Conservation (phyloP, 176 grass and related monocot species). For the Chrysopogon serrulatus region DNA sequence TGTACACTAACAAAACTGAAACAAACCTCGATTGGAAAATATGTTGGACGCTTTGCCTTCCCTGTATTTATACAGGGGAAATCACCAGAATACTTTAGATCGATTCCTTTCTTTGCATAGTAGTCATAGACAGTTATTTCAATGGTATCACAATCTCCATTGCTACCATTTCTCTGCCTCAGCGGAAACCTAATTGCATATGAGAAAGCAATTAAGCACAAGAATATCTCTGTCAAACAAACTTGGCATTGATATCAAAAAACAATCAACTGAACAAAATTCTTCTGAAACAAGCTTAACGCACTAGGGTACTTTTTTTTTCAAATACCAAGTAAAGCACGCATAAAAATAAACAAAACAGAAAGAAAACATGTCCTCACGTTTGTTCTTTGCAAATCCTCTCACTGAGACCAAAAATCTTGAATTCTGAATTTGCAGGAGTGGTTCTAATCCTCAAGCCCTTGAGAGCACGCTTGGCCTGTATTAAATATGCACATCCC, state of each 20-base stretch:
- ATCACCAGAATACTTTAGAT: constrained; percentile 62
- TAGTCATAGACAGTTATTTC: constrained; percentile 76
- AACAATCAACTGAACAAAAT: not conserved
- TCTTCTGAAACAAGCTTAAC: constrained; percentile 4
- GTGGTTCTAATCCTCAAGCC: constrained; percentile 61
- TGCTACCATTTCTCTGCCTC: constrained; percentile 35
- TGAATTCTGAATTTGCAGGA: constrained; percentile 63
- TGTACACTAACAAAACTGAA: not conserved
- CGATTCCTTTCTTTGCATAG: constrained; percentile 49
- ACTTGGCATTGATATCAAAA: not conserved
- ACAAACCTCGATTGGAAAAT: constrained; percentile 73
- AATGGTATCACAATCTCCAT: constrained; percentile 25
- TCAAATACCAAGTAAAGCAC: not conserved
- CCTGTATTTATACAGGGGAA: constrained; percentile 84
- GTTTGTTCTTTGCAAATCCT: constrained; percentile 58
- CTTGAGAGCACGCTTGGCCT: constrained; percentile 65
- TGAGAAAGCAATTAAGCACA: constrained; percentile 16
- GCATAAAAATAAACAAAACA: not conserved
- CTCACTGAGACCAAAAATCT: constrained; percentile 83
- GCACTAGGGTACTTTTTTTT: not conserved
- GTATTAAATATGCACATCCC: not conserved
- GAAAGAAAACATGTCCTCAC: constrained; percentile 25
- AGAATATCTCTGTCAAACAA: not conserved
- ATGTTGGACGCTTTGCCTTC: constrained; percentile 65
- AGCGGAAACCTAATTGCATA: constrained; percentile 45